Percentiles rank a stretch among this genome's conserved stretches.
Evolutionary conservation across 768 basidiomycete species (phyloP).

Genomic region (Suillus subaureus): DNA sequence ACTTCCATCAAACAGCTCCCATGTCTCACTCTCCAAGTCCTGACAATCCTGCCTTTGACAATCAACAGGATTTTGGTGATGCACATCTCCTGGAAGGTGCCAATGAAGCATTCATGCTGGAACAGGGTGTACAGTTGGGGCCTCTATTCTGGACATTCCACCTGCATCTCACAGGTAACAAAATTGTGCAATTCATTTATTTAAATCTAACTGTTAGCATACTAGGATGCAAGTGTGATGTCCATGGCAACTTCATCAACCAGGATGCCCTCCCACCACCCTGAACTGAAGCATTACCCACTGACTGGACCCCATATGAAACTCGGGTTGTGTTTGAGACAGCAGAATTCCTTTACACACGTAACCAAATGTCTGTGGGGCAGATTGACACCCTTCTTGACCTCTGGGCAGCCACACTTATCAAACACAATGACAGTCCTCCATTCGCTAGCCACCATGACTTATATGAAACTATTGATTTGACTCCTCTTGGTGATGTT

Average conservation of each 20-base stretch:
- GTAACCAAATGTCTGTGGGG: slow-evolving; percentile 22
- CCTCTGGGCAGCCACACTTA: slow-evolving; percentile 21
- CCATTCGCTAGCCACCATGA: slow-evolving; percentile 28
- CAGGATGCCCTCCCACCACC: slow-evolving; percentile 9
- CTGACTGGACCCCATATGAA: slow-evolving; percentile 18
- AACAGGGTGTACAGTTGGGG: background rate
- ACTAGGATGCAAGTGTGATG: slow-evolving; percentile 10
- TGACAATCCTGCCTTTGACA: too few species aligned
- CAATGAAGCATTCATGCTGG: too few species aligned
- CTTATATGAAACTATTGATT: slow-evolving; percentile 30
- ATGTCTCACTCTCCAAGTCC: too few species aligned
- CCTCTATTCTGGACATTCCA: background rate
- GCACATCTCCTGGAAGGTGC: too few species aligned
- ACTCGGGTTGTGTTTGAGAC: slow-evolving; percentile 19
- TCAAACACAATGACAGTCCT: slow-evolving; percentile 12
- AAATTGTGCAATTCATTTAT: background rate
- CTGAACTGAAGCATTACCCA: background rate
- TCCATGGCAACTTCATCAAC: slow-evolving; percentile 2
- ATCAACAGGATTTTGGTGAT: too few species aligned
- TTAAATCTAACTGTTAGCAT: slow-evolving; percentile 5
- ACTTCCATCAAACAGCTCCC: too few species aligned
- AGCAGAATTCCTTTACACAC: slow-evolving; percentile 22
- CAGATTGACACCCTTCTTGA: slow-evolving; percentile 21
- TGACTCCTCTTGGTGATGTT: slow-evolving; percentile 24
- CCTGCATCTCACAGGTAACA: slow-evolving; percentile 7